A percentile compares a stretch with the other conserved stretches of the same genome.
phyloP scores from a whole-genome alignment of 1,284 basidiomycete species.

The Chalciporus sp. region DNA sequence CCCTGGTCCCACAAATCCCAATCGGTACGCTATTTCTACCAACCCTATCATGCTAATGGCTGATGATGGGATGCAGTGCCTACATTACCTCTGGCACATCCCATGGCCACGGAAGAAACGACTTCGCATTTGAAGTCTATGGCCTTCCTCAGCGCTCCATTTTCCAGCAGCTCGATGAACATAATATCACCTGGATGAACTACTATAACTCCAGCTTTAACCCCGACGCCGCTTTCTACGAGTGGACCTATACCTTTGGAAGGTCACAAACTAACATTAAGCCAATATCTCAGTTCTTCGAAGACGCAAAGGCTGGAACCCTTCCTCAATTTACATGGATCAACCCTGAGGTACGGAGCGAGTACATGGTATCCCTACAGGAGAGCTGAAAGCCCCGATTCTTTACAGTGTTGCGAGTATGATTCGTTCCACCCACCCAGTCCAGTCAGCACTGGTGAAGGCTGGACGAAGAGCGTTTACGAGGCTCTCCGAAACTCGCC shows the following conservation, averaged over 20 bases:
- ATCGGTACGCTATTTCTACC: slow-evolving; percentile 17
- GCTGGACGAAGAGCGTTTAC: slow-evolving; percentile 26
- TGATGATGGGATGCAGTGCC: slow-evolving; percentile 8
- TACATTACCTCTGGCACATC: slow-evolving; percentile 33
- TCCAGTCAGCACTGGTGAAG: slow-evolving; percentile 30
- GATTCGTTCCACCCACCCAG: slow-evolving; percentile 33
- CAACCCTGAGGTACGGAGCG: slow-evolving; percentile 25
- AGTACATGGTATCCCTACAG: background rate
- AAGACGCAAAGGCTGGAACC: slow-evolving; percentile 23
- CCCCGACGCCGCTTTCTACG: slow-evolving; percentile 27
- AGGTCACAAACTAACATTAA: slow-evolving; percentile 19
- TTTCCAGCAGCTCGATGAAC: slow-evolving; percentile 30
- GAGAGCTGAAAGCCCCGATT: background rate
- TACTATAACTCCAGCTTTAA: slow-evolving; percentile 33
- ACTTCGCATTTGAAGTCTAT: slow-evolving; percentile 17
- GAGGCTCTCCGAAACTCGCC: slow-evolving; percentile 28
- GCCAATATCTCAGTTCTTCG: slow-evolving; percentile 21
- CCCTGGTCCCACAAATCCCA: slow-evolving; percentile 29
- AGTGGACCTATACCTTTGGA: slow-evolving; percentile 25
- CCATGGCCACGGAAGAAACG: slow-evolving; percentile 24
- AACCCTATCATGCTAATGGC: no score
- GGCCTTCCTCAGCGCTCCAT: slow-evolving; percentile 31
- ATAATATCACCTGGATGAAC: slow-evolving; percentile 26
- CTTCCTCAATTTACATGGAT: slow-evolving; percentile 32
- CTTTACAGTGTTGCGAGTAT: slow-evolving; percentile 25